Percentiles rank a stretch among this genome's conserved stretches.
These are phyloP conservation scores for Meripilus lineatus DNA, from an alignment of 1,284 basidiomycete genomes.

Conservation along the genomic window DNA sequence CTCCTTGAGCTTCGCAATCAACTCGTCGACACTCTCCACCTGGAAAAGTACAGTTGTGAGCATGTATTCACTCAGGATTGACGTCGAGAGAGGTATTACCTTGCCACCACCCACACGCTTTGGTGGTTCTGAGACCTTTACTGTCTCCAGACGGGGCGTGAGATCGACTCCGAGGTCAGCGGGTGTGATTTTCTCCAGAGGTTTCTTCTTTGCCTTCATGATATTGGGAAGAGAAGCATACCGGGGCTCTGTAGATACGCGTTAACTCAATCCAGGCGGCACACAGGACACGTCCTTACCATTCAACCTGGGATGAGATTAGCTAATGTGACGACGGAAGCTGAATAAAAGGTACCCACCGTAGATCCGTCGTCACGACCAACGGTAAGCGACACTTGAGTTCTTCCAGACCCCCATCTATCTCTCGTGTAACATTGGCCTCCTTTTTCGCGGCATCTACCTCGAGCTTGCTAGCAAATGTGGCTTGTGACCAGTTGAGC, in stretches of 20 bases:
- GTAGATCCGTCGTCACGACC: slow-evolving; percentile 90
- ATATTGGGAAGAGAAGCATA: slow-evolving; percentile 94
- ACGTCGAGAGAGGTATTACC: slow-evolving; percentile 37
- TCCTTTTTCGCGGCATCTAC: slow-evolving; percentile 67
- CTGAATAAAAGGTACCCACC: slow-evolving; percentile 44
- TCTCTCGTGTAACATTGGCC: slow-evolving; percentile 82
- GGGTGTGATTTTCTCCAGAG: slow-evolving; percentile 80
- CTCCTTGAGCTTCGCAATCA: slow-evolving; percentile 88
- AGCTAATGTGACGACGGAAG: slow-evolving; percentile 5
- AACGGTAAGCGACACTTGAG: slow-evolving; percentile 80
- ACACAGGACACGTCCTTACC: slow-evolving; percentile 33
- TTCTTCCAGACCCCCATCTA: slow-evolving; percentile 92
- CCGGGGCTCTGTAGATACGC: slow-evolving; percentile 68
- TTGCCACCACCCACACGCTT: slow-evolving; percentile 91
- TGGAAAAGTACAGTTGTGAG: slow-evolving; percentile 20
- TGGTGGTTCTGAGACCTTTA: slow-evolving; percentile 91
- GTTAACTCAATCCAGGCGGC: neutral
- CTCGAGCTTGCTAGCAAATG: slow-evolving; percentile 90
- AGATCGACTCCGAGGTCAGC: slow-evolving; percentile 83
- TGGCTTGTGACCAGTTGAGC: slow-evolving; percentile 91
- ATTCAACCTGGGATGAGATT: slow-evolving; percentile 42
- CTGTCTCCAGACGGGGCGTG: slow-evolving; percentile 77
- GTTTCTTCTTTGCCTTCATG: slow-evolving; percentile 99
- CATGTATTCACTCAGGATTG: neutral
- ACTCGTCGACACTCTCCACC: slow-evolving; percentile 85